Conservation (phyloP, 352 stramenopile species). For the Pythium biforme region DNA sequence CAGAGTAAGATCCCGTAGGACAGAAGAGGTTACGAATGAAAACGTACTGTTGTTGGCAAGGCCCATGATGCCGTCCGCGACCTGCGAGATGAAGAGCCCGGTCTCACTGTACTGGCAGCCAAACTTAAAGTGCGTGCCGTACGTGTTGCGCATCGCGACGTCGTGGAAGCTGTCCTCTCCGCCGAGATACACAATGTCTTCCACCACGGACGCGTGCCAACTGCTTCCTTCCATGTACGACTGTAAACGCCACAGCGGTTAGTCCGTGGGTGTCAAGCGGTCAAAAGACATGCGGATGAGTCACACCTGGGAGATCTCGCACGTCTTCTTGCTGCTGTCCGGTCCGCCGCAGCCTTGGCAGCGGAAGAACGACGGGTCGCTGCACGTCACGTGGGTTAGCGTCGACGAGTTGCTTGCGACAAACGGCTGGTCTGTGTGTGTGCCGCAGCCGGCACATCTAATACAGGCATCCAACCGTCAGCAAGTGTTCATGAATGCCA, state of each 20-base stretch:
- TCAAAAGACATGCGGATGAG: not conserved
- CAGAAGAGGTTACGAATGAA: not conserved
- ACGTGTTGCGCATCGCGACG: conserved; percentile 49
- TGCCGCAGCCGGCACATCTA: conserved; percentile 62
- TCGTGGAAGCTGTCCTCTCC: conserved; percentile 53
- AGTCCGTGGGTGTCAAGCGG: too few species aligned
- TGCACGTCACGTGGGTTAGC: conserved; percentile 68
- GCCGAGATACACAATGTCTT: conserved; percentile 80
- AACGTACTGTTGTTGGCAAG: conserved; percentile 58
- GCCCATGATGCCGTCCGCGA: conserved; percentile 85
- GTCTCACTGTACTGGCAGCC: conserved; percentile 78
- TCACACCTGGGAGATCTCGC: conserved; percentile 54
- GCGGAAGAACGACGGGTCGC: conserved; percentile 44
- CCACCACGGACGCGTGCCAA: conserved; percentile 77
- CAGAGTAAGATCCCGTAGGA: not conserved
- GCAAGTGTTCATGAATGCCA: not conserved
- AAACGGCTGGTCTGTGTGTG: conserved; percentile 78
- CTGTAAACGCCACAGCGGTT: conserved; percentile 24
- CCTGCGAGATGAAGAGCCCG: conserved; percentile 77
- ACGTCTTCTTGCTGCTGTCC: conserved; percentile 40
- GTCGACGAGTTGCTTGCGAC: conserved; percentile 57
- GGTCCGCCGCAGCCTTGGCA: conserved; percentile 47
- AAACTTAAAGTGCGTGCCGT: conserved; percentile 78
- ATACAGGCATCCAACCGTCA: not conserved
- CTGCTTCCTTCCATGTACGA: conserved; percentile 86